Evolutionary conservation across 306 rosid genomes (phyloP).

Genomic region (Crotalaria pallida): DNA sequence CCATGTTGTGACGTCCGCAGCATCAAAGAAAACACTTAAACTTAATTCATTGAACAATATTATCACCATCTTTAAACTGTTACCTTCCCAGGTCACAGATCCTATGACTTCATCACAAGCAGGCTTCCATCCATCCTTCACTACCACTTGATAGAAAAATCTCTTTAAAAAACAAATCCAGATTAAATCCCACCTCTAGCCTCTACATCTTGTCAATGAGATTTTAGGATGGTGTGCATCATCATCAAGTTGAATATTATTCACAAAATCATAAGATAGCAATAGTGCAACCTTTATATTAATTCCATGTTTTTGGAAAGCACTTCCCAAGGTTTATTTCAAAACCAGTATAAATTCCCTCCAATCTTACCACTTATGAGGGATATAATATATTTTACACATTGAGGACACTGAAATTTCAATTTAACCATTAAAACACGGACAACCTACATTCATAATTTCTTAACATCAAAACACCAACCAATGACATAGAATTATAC

Average conservation of each 20-base stretch:
- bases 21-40: not conserved
- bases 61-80: not conserved
- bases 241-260: not conserved
- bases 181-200: not conserved
- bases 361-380: not conserved
- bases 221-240: not conserved
- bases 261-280: slow-evolving; percentile 1
- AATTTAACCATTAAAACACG: not conserved
- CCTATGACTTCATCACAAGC: not conserved
- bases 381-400: not conserved
- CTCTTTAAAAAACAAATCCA: not conserved
- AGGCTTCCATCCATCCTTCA: not conserved
- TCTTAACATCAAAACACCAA: not conserved
- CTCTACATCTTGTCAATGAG: not conserved
- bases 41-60: not conserved
- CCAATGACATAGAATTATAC: not conserved
- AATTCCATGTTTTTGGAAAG: not conserved
- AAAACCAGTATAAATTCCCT: not conserved
- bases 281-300: not conserved
- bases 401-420: not conserved
- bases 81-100: not conserved
- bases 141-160: not conserved
- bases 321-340: not conserved
- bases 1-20: not conserved
- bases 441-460: not conserved